Evolutionary conservation across 306 rosid species (phyloP), one percentile per base, ranked within the genome.

Genomic region (cucumber (Cucumis sativus)): DNA sequence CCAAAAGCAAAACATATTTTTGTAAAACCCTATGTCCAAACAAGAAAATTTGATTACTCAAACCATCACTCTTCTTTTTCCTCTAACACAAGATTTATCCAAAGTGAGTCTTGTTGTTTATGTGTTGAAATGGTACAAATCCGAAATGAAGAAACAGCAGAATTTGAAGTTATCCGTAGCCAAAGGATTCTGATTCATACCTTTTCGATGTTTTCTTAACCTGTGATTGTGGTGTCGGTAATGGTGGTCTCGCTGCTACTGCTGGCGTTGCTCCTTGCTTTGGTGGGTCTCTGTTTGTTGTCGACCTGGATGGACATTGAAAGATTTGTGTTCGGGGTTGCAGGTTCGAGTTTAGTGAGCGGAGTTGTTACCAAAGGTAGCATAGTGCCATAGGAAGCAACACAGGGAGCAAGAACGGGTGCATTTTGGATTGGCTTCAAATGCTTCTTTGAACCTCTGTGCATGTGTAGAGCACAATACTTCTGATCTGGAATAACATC

Each of bases 401-500:
- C 60, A 0, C 84, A 85, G 80, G 76, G 5, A n/a, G 80, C 66
- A 14, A 81, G 51, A 82, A 61, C 8, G 14, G 85, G 14, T 7
- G 71, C 71, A 4, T 83, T 80, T 84, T 78, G 82, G 78, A 62
- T 25, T 47, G 37, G 67, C 20, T 60, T 52, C 21, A 47, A 45
- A 30, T 85, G 92, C 89, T 76, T 88, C 83, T 91, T 91, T 40
- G 89, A 86, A 25, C 97, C 98, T 84, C 97, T 84, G 79, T 91
- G 92, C 90, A 89, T 80, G 74, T 93, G 98, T 16, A 87, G 80
- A 21, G 76, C 85, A 77, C 98, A 89, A 79, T 93, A 91, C 75
- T 93, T 93, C 69, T 87, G 90, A 61, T 86, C 81, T 2, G 92
- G 88, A 78, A 93, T 81, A 57, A 81, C 86, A 16, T 75, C 86